phyloP scores from a whole-genome alignment of 2,329 filamentous ascomycete species.

The Spiromastix sp. region DNA sequence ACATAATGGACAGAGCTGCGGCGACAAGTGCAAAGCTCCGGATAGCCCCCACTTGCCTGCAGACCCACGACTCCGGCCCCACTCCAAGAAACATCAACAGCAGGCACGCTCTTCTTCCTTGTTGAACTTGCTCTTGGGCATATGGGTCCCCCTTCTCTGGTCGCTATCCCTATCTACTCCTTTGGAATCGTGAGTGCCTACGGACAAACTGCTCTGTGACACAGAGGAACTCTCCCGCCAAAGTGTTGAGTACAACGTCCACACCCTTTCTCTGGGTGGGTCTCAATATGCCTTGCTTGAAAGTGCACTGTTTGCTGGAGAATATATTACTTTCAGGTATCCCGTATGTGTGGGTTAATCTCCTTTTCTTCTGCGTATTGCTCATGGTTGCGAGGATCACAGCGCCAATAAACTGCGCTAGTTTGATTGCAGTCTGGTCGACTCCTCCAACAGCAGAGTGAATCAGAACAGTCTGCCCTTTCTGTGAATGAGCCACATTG shows the following conservation, averaged over 20 bases:
- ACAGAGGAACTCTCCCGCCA: conserved; percentile 12
- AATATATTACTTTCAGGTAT: conserved; percentile 6
- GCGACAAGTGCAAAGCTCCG: too few species aligned
- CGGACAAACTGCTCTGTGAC: too few species aligned
- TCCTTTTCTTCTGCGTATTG: conserved; percentile 5
- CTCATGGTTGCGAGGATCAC: conserved; percentile 12
- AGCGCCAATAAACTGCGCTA: conserved; percentile 12
- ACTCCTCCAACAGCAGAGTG: conserved; percentile 11
- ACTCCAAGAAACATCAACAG: too few species aligned
- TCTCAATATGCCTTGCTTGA: conserved; percentile 1
- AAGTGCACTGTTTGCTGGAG: conserved; percentile 4
- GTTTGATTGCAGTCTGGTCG: conserved; percentile 12
- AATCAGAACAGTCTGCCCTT: conserved; percentile 13
- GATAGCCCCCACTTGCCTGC: too few species aligned
- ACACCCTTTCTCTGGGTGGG: conserved; percentile 6
- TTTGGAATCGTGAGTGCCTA: too few species aligned
- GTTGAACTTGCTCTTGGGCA: too few species aligned
- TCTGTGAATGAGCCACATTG: conserved; percentile 8
- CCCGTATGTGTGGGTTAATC: conserved; percentile 6
- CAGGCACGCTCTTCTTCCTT: too few species aligned
- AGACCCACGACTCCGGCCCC: too few species aligned
- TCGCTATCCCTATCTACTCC: too few species aligned
- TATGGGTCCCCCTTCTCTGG: too few species aligned
- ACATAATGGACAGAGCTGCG: too few species aligned
- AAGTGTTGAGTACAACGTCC: conserved; percentile 12